Evolutionary conservation across 2,329 filamentous ascomycete species (phyloP), one percentile per base, ranked within the genome.

Genomic region (Fusarium luffae): DNA sequence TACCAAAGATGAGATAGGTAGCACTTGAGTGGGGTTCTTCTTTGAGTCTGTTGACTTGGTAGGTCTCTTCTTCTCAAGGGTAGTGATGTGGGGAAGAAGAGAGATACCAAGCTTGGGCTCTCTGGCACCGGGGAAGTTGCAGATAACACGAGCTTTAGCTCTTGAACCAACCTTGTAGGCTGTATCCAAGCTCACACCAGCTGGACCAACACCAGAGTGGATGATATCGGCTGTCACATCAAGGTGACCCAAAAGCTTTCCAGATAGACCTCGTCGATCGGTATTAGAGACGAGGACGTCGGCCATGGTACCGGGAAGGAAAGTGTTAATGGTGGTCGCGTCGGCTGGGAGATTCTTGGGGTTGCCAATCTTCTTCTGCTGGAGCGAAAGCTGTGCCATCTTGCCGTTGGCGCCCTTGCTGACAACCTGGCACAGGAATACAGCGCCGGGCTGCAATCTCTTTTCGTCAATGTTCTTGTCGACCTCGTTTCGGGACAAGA

Each of bases 181-280:
- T 49, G 90, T 88, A 48, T 90, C 89, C 43, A 97, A 82, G 70
- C 96, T 90, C 47, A 88, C 85, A 27, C 89, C 89, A 59, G 88
- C 86, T 43, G 89, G 87, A 5, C 90, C 92, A 52, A 88, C 88
- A 37, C 94, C 94, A 16, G 94, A 97, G 79, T 99, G 96, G 44
- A 98, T 88, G 37, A 95, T 79, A 79, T 99, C 96, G 19, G 95
- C 94, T 2, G 94, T 98, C 13, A 93, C 92, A 80, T 98, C 93
- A 25, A 99, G 82, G 77, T 94, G 89, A 18, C 96, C 97, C 86
- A 99, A 92, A 46, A 98, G 88, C 79, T 98, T 98, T 74, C 96
- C 96, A 50, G 88, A 84, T 63, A 99, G 81, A n/a, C 96, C 96
- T 69, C 87, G 89, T 14, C 86, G 80, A 13, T 90, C 89, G 16